A percentile compares a stretch with the other conserved stretches of the same genome.
phyloP scores from a whole-genome alignment of 2,329 filamentous ascomycete species.

The Claviceps maximensis region DNA sequence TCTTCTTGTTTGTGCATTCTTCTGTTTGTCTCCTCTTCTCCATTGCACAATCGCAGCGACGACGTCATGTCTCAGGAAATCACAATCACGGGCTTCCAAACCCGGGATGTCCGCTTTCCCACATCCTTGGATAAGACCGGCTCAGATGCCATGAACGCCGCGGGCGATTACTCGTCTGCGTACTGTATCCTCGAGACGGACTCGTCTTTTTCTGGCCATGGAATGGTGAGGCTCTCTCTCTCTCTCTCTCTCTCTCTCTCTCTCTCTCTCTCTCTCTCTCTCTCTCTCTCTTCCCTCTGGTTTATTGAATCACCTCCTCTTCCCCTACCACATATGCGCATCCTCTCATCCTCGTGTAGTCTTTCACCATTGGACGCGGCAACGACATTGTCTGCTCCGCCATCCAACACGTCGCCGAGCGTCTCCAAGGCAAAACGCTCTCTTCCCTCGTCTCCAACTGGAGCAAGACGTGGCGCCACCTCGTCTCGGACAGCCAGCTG shows the following conservation, averaged over 20 bases:
- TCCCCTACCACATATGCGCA: background rate
- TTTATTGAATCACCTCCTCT: background rate
- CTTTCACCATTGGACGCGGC: slow-evolving; percentile 77
- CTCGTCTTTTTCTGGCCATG: slow-evolving; percentile 56
- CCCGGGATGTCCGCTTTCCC: slow-evolving; percentile 65
- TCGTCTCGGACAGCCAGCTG: slow-evolving; percentile 82
- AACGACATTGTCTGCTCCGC: slow-evolving; percentile 87
- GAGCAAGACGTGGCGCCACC: slow-evolving; percentile 80
- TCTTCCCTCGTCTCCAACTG: slow-evolving; percentile 66
- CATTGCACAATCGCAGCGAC: background rate
- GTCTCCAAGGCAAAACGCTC: slow-evolving; percentile 62
- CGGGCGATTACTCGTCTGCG: slow-evolving; percentile 84
- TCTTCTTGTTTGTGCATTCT: too few species aligned
- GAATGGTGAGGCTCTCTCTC: slow-evolving; percentile 46
- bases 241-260: too few species aligned
- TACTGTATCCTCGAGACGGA: slow-evolving; percentile 87
- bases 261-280: background rate
- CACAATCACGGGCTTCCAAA: slow-evolving; percentile 59
- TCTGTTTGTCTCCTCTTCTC: too few species aligned
- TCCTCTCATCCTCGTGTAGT: slow-evolving; percentile 23
- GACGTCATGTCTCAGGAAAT: slow-evolving; percentile 29
- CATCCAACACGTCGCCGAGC: slow-evolving; percentile 64
- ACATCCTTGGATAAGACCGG: slow-evolving; percentile 96
- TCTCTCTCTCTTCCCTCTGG: background rate
- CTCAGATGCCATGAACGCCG: slow-evolving; percentile 92